Evolutionary conservation across 164 flowering plant species (phyloP).

Genomic region (Warburgia ugandensis): DNA sequence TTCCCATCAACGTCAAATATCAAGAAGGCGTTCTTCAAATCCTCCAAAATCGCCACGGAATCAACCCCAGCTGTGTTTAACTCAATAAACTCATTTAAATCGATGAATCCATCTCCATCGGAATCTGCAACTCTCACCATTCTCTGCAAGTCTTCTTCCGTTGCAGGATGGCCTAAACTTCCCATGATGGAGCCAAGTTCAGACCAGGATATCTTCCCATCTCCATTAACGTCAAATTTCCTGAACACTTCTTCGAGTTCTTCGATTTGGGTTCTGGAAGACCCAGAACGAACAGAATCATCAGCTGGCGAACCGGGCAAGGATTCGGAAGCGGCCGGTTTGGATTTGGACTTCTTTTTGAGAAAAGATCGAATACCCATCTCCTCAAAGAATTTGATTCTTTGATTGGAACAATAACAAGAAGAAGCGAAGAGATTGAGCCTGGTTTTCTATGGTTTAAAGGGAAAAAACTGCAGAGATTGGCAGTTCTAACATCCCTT

Average conservation of each 20-base stretch:
- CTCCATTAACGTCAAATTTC: constrained; percentile 75
- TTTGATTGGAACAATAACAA: too few relatives aligned
- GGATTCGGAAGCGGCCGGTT: background rate
- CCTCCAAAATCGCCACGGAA: constrained; percentile 30
- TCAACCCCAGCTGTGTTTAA: constrained; percentile 54
- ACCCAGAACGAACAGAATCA: too few relatives aligned
- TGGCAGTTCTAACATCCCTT: too few relatives aligned
- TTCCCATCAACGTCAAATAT: constrained; percentile 64
- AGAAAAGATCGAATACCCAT: constrained; percentile 16
- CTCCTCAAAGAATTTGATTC: too few relatives aligned
- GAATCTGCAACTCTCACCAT: constrained; percentile 56
- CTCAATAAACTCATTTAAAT: constrained; percentile 56
- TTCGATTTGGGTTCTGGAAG: constrained; percentile 17
- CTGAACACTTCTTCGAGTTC: constrained; percentile 64
- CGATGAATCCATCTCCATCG: constrained; percentile 77
- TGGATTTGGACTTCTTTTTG: constrained; percentile 4
- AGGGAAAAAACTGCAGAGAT: too few relatives aligned
- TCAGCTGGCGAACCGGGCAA: background rate
- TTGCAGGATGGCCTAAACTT: constrained; percentile 40
- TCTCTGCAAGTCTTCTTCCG: constrained; percentile 44
- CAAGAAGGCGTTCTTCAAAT: constrained; percentile 54
- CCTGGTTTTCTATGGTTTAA: too few relatives aligned
- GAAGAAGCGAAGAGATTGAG: too few relatives aligned
- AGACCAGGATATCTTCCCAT: constrained; percentile 64
- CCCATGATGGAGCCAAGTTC: constrained; percentile 63